Base-by-base conservation (phyloP, 1,139 yeast species). In the Geotrichum europaeum region DNA sequence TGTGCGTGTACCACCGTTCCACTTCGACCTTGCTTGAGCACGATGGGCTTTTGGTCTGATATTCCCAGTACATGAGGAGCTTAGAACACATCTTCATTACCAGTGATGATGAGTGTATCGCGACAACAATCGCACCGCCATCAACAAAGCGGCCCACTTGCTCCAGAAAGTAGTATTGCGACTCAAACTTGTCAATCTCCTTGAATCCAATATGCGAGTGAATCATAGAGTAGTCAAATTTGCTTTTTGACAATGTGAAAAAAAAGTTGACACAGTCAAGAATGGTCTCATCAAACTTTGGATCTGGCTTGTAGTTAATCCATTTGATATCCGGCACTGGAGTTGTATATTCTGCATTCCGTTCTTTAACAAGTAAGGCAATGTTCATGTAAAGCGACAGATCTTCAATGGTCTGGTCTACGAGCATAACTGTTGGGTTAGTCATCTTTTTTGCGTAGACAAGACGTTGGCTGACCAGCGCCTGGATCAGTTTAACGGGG, bases 361-460 rank as follows among this genome's bases (percentile, higher is more conserved):
- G 86, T 65, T 83, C 84, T 70, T 90, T 87, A 53, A 91, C 84
- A 65, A 84, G 89, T 25, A 89, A 79, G 0, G 97, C 95, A 55
- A 91, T 78, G 53, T 84, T 81, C 58, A 92, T 82, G 70, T 90
- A 90, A 1, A 86, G 81, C 65, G 86, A 86, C 70, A 92, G 87
- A 72, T 91, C 96, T 55, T 85, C 92, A 65, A 92, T 83, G 83
- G 90, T 88, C 74, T 92, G 97, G 73, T 94, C 98, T 66, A 94
- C 89, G 86, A 91, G 89, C 92, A 90, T 88, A 83, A 91, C 84
- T 0, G 97, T 91, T 1, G 97, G 97, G 67, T 88, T 89, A 60
- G 82, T 85, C 60, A 92, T 75, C 67, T 87, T 87, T 72, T 82
- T 81, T 3, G 97, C 96, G 70, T 89, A 91, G 2, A 81, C 78